A percentile compares a stretch with the other conserved stretches of the same genome.
These are phyloP conservation scores for Singerocomus inundabilis DNA, from an alignment of 1,284 basidiomycete genomes.

Conservation along the genomic window DNA sequence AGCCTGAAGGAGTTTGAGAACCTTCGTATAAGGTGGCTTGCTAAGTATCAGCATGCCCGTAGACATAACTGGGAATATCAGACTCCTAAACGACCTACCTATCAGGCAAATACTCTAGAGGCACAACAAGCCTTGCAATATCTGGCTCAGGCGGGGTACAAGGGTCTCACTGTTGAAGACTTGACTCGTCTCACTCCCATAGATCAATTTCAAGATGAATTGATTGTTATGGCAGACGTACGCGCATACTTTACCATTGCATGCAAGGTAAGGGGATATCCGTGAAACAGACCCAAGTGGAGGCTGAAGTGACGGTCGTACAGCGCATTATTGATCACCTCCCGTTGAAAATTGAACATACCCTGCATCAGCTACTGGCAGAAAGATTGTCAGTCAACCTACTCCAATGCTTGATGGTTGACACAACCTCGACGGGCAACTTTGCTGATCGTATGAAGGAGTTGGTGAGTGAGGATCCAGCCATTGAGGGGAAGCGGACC, in stretches of 20 bases:
- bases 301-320: not conserved
- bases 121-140: slow-evolving; percentile 12
- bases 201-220: slow-evolving; percentile 37
- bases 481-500: slow-evolving; percentile 29
- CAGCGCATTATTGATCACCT: slow-evolving; percentile 57
- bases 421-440: slow-evolving; percentile 11
- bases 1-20: slow-evolving; percentile 31
- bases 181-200: slow-evolving; percentile 17
- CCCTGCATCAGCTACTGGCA: slow-evolving; percentile 43
- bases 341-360: slow-evolving; percentile 50
- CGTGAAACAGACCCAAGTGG: no score
- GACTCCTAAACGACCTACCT: not conserved
- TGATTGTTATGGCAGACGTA: slow-evolving; percentile 50
- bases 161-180: slow-evolving; percentile 16
- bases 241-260: slow-evolving; percentile 53
- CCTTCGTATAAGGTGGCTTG: slow-evolving; percentile 23
- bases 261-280: slow-evolving; percentile 37
- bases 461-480: slow-evolving; percentile 47
- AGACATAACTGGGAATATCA: not conserved
- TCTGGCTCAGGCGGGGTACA: slow-evolving; percentile 27
- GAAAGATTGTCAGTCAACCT: slow-evolving; percentile 39
- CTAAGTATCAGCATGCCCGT: slow-evolving; percentile 20
- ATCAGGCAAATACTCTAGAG: no score
- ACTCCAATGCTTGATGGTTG: slow-evolving; percentile 36
- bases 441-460: slow-evolving; percentile 31